A percentile compares a stretch with the other conserved stretches of the same genome.
Evolutionary conservation across 2,329 filamentous ascomycete species (phyloP).

Genomic region (Sarocladium strictum): DNA sequence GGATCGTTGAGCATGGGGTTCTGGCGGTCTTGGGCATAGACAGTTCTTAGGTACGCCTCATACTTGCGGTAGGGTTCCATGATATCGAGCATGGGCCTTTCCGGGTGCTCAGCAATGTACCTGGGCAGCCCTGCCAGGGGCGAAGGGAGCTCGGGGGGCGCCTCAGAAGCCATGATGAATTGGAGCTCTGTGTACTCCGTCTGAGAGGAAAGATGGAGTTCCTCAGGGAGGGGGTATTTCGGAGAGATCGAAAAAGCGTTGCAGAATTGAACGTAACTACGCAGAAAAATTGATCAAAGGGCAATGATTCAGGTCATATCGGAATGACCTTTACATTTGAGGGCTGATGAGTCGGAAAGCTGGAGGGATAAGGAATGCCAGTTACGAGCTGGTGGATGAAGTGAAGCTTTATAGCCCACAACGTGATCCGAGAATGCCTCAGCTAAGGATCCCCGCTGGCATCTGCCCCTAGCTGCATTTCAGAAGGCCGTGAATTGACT

Average conservation of each 20-base stretch:
- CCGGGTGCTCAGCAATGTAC: constrained; percentile 50
- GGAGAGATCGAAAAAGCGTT: neutral
- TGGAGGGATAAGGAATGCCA: neutral
- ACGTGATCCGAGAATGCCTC: neutral
- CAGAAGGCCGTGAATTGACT: neutral
- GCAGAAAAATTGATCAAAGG: neutral
- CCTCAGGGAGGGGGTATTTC: neutral
- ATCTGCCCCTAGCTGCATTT: neutral
- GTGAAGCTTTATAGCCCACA: constrained; percentile 8
- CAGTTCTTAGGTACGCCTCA: constrained; percentile 58
- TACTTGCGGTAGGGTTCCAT: constrained; percentile 62
- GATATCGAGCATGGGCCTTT: constrained; percentile 49
- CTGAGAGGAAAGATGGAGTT: neutral
- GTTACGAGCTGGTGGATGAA: neutral
- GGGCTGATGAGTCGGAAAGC: neutral
- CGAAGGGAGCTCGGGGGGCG: constrained; percentile 40
- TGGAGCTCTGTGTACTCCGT: neutral
- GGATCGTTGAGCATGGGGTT: constrained; percentile 52
- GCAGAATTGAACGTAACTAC: neutral
- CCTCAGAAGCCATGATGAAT: constrained; percentile 27
- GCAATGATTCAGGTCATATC: neutral
- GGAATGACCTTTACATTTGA: neutral
- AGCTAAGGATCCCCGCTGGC: neutral
- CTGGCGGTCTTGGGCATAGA: constrained; percentile 62
- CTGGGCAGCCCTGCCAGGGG: constrained; percentile 37